Conservation (phyloP, 805 yeast genomes). For the Priceomyces medius region DNA sequence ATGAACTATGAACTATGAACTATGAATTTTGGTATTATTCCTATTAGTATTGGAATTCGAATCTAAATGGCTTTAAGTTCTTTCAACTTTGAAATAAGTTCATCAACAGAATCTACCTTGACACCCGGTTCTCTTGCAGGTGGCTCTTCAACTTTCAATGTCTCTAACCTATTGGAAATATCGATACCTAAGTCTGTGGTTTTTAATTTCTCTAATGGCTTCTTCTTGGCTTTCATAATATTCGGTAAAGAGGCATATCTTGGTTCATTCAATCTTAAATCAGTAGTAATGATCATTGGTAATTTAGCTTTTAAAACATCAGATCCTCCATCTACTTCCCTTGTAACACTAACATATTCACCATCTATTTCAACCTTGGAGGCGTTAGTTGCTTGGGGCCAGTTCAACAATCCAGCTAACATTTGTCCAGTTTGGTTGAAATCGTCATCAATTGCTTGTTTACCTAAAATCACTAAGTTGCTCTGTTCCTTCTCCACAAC, state of each 20-base stretch:
- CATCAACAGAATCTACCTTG: slow-evolving; percentile 79
- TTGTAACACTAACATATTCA: slow-evolving; percentile 65
- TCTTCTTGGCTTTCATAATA: slow-evolving; percentile 97
- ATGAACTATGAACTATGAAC: not conserved
- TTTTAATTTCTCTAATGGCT: slow-evolving; percentile 72
- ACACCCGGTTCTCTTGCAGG: slow-evolving; percentile 78
- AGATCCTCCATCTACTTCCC: slow-evolving; percentile 96
- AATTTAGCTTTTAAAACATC: slow-evolving; percentile 74
- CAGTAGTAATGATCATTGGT: slow-evolving; percentile 89
- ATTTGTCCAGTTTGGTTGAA: slow-evolving; percentile 95
- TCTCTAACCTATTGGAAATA: slow-evolving; percentile 60
- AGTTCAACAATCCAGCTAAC: slow-evolving; percentile 86
- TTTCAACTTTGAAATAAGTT: slow-evolving; percentile 73
- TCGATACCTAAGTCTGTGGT: slow-evolving; percentile 69
- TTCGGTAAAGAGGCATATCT: slow-evolving; percentile 95
- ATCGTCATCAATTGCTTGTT: slow-evolving; percentile 96
- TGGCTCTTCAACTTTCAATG: slow-evolving; percentile 80
- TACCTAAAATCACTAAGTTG: slow-evolving; percentile 86
- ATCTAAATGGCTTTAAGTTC: slow-evolving; percentile 65
- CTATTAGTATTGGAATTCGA: not conserved
- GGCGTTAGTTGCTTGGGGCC: slow-evolving; percentile 98
- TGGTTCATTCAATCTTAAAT: slow-evolving; percentile 90
- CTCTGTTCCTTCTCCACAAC: slow-evolving; percentile 67
- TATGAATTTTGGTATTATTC: not conserved
- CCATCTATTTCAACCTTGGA: slow-evolving; percentile 70